Evolutionary conservation across 805 yeast genomes (phyloP), one percentile per base, ranked within the genome.

Genomic region (Nakazawaea ambrosiae): DNA sequence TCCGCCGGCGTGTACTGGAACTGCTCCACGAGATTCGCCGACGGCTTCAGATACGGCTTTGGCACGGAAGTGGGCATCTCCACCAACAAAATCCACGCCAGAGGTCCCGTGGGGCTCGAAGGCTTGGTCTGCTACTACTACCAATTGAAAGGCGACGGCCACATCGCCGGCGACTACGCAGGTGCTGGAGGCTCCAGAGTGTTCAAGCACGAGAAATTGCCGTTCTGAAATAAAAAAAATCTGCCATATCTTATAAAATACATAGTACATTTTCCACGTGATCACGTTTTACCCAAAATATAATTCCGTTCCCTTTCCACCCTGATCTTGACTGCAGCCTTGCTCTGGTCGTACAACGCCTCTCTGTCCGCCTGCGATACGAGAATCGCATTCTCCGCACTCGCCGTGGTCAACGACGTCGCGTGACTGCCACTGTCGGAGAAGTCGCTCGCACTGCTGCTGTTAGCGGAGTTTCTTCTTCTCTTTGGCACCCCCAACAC

Each of bases 21-120:
- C 55, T 90, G 95, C 34, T 84, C 96, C 16, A 87, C 97, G 7
- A 70, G 99, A 54, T 92, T 92, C 63, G 97, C 99, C 5, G 99
- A 92, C 60, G 99, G 99, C 3, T 92, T 86, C 70, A 75, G 98
- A 57, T 92, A 90, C 54, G 99, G 99, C 0, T 92, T 94, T 56
- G 99, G 99, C 37, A 82, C 99, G 5, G 99, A 92, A 60, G 98
- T 92, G 14, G 99, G 99, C 25, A 90, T 92, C 42, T 82, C 95
- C 34, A 92, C 98, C 31, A 89, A 90, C 55, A 92, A 92, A 59
- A 87, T 92, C 45, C 99, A 92, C 57, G 96, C 98, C 8, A 74
- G 99, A 52, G 99, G 99, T 2, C 99, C 98, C 12, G 97, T 92
- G 24, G 99, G 99, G 2, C 69, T 92, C 23, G 99, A 92, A 55